Percentiles rank a stretch among this genome's conserved stretches.
These are phyloP conservation scores for Verticillium zaregamsianum DNA, from an alignment of 2,329 filamentous ascomycete genomes.

Conservation along the genomic window DNA sequence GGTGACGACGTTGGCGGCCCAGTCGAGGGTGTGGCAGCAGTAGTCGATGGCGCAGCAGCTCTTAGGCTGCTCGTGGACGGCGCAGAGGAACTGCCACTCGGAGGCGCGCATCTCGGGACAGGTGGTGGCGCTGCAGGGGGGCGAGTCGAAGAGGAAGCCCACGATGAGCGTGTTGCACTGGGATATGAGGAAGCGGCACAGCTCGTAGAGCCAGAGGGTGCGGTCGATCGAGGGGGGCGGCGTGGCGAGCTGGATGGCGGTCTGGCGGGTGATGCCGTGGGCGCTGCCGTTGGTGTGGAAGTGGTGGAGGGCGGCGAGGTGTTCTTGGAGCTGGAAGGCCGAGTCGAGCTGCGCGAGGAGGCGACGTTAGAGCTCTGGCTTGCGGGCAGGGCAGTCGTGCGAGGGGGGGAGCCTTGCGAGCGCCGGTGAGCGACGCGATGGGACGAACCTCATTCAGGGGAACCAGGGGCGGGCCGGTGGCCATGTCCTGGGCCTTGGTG, in stretches of 20 bases:
- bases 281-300: conserved; percentile 67
- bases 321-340: conserved; percentile 94
- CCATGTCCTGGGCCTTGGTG: conserved; percentile 89
- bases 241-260: conserved; percentile 71
- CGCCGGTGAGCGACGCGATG: not conserved
- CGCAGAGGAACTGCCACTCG: conserved; percentile 98
- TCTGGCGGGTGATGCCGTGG: conserved; percentile 68
- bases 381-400: not conserved
- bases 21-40: conserved; percentile 97
- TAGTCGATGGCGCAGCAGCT: conserved; percentile 98
- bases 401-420: not conserved
- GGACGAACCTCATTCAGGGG: conserved; percentile 72
- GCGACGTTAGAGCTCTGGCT: not conserved
- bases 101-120: conserved; percentile 98
- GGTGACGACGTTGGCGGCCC: conserved; percentile 91
- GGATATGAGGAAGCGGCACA: conserved; percentile 91
- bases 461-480: conserved; percentile 82
- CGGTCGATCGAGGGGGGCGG: conserved; percentile 79
- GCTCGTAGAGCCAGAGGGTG: conserved; percentile 94
- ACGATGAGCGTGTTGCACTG: conserved; percentile 92
- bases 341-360: conserved; percentile 71
- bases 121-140: conserved; percentile 81
- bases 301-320: conserved; percentile 88
- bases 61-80: conserved; percentile 94
- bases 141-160: conserved; percentile 85